These are phyloP conservation scores for Globisporangium lucens DNA, from an alignment of 352 stramenopile genomes.

Conservation along the genomic window DNA sequence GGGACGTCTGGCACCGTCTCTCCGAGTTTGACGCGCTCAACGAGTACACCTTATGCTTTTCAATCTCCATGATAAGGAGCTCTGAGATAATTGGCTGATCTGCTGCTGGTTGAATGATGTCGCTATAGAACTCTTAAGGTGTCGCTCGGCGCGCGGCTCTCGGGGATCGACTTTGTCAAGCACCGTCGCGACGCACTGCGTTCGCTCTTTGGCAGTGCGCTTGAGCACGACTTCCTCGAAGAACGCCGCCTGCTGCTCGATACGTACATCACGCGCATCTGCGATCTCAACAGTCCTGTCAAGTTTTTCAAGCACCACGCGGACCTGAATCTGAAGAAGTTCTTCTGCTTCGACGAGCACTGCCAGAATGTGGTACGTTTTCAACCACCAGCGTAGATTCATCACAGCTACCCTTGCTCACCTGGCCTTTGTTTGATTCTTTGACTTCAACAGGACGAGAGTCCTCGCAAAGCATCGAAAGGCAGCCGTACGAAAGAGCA, in stretches of 20 bases:
- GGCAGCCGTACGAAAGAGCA: conserved; percentile 12
- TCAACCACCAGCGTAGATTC: background rate
- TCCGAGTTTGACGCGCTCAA: conserved; percentile 60
- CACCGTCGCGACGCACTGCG: conserved; percentile 48
- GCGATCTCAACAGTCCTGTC: conserved; percentile 34
- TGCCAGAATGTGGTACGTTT: conserved; percentile 53
- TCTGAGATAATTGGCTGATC: background rate
- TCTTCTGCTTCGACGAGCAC: conserved; percentile 64
- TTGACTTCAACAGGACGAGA: conserved; percentile 22
- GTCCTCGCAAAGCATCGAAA: conserved; percentile 24
- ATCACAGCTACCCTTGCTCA: background rate
- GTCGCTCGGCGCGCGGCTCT: conserved; percentile 43
- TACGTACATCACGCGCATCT: conserved; percentile 44
- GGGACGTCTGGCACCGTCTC: conserved; percentile 64
- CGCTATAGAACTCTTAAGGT: conserved; percentile 33
- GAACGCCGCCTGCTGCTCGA: conserved; percentile 50
- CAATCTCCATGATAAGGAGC: background rate
- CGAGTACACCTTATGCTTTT: conserved; percentile 23
- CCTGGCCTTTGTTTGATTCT: background rate
- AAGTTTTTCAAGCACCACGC: conserved; percentile 63
- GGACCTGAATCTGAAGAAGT: conserved; percentile 44
- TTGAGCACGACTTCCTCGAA: conserved; percentile 61
- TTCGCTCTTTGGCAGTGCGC: conserved; percentile 42
- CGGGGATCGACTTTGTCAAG: conserved; percentile 49
- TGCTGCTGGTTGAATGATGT: background rate